phyloP scores from a whole-genome alignment of 2,329 filamentous ascomycete species.

The Chaetomium sp. region DNA sequence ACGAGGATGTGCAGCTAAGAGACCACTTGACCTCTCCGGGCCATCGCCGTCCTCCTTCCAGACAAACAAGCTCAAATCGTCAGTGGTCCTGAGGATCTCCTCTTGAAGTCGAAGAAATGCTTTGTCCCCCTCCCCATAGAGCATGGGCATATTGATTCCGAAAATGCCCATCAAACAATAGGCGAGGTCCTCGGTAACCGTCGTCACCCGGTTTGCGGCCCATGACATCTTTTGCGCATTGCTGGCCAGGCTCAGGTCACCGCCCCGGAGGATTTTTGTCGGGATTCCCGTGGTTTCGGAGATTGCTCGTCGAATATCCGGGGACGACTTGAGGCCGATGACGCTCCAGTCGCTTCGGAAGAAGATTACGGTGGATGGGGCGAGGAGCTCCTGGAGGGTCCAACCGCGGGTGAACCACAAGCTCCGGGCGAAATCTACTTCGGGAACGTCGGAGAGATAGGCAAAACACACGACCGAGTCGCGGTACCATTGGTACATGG shows the following conservation, averaged over 20 bases:
- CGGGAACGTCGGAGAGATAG: constrained; percentile 31
- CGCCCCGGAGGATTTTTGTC: background rate
- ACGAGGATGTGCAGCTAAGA: background rate
- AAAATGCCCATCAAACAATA: constrained; percentile 51
- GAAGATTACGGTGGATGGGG: background rate
- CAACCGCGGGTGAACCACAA: constrained; percentile 33
- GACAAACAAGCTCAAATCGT: constrained; percentile 23
- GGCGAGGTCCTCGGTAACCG: constrained; percentile 44
- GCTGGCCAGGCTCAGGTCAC: constrained; percentile 3
- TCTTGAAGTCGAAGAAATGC: constrained; percentile 41
- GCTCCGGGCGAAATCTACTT: constrained; percentile 3
- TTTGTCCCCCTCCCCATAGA: constrained; percentile 45
- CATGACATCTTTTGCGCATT: constrained; percentile 46
- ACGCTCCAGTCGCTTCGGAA: background rate
- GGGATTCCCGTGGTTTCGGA: background rate
- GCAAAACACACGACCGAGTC: constrained; percentile 39
- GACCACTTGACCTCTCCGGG: background rate
- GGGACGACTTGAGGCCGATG: background rate
- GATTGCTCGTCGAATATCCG: background rate
- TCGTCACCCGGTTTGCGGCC: constrained; percentile 41
- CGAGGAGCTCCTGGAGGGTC: constrained; percentile 30
- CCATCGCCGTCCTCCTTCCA: background rate
- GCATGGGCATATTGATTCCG: constrained; percentile 46
- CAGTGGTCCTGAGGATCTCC: constrained; percentile 39
- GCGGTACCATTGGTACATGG: constrained; percentile 42